Percentiles rank a stretch among this genome's conserved stretches.
phyloP scores from a whole-genome alignment of 371 early-diverging fungal species.

The Rhizopus stolonifer region DNA sequence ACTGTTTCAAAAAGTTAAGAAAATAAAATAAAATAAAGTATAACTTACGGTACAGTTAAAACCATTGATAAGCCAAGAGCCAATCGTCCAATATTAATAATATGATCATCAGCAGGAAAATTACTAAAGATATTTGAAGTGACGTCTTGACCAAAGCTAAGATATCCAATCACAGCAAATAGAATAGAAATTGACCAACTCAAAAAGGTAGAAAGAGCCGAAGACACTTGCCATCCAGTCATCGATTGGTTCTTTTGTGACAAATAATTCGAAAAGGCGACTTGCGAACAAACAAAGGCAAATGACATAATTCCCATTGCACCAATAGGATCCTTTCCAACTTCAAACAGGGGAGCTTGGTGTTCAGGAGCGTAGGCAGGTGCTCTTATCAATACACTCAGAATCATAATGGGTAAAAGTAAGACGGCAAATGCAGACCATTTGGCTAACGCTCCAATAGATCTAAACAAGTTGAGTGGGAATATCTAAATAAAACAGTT shows the following conservation, averaged over 20 bases:
- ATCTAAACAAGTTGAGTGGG: slow-evolving; percentile 53
- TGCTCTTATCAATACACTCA: slow-evolving; percentile 49
- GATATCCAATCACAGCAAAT: slow-evolving; percentile 58
- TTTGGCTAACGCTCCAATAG: slow-evolving; percentile 55
- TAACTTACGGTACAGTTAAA: slow-evolving; percentile 49
- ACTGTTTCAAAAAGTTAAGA: slow-evolving; percentile 11
- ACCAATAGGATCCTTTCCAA: slow-evolving; percentile 53
- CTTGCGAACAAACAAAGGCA: slow-evolving; percentile 63
- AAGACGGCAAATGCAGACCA: slow-evolving; percentile 55
- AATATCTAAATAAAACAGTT: slow-evolving; percentile 32
- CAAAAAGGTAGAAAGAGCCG: slow-evolving; percentile 39
- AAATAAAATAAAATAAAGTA: not conserved
- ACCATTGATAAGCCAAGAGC: slow-evolving; percentile 55
- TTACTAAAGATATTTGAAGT: slow-evolving; percentile 56
- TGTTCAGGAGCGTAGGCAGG: slow-evolving; percentile 52
- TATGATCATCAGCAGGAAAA: slow-evolving; percentile 48
- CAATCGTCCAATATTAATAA: slow-evolving; percentile 55
- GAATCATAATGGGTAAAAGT: slow-evolving; percentile 52
- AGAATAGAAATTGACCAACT: slow-evolving; percentile 56
- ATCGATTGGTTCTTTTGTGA: slow-evolving; percentile 46
- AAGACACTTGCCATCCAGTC: slow-evolving; percentile 42
- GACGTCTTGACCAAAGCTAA: slow-evolving; percentile 55
- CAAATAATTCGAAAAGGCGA: slow-evolving; percentile 54
- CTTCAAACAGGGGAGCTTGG: slow-evolving; percentile 39
- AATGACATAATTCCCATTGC: slow-evolving; percentile 65